Conservation (phyloP, 441 rosid species). For the Daphne laureola region DNA sequence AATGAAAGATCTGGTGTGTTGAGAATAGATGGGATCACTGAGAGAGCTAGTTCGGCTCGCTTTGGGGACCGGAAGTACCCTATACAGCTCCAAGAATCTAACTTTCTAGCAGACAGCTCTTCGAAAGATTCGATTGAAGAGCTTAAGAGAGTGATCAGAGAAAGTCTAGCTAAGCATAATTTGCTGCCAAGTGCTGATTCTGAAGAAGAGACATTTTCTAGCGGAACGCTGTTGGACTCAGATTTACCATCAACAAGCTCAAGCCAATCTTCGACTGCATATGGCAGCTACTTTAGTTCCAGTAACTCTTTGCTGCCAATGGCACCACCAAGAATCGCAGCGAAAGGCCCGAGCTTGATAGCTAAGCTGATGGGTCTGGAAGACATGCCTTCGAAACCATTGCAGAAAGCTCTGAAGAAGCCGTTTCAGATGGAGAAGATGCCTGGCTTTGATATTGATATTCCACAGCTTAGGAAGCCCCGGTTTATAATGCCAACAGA, state of each 20-base stretch:
- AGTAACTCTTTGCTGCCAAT: constrained; percentile 29
- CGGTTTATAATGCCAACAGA: constrained; percentile 18
- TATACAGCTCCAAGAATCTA: constrained; percentile 20
- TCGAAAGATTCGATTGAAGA: constrained; percentile 53
- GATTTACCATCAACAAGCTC: constrained; percentile 64
- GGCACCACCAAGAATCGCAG: constrained; percentile 22
- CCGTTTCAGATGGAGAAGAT: constrained; percentile 22
- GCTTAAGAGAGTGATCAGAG: constrained; percentile 47
- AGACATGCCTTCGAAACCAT: constrained; percentile 36
- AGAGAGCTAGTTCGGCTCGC: constrained; percentile 18
- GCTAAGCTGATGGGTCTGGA: constrained; percentile 97
- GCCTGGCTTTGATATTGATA: constrained; percentile 27
- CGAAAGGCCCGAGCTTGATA: constrained; percentile 49
- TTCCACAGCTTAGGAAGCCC: constrained; percentile 29
- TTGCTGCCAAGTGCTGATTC: constrained; percentile 26
- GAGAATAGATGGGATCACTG: constrained; percentile 25
- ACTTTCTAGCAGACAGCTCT: constrained; percentile 36
- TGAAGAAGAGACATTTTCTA: constrained; percentile 20
- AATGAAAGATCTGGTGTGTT: constrained; percentile 27
- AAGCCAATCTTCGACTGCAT: constrained; percentile 43
- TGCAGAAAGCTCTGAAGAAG: constrained; percentile 15
- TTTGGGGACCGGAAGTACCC: constrained; percentile 19
- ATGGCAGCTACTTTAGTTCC: constrained; percentile 23
- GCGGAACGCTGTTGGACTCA: constrained; percentile 25
- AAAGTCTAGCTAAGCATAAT: constrained; percentile 56